Evolutionary conservation across 2,329 filamentous ascomycete species (phyloP), one percentile per base, ranked within the genome.

Genomic region (Curvularia spicifera): DNA sequence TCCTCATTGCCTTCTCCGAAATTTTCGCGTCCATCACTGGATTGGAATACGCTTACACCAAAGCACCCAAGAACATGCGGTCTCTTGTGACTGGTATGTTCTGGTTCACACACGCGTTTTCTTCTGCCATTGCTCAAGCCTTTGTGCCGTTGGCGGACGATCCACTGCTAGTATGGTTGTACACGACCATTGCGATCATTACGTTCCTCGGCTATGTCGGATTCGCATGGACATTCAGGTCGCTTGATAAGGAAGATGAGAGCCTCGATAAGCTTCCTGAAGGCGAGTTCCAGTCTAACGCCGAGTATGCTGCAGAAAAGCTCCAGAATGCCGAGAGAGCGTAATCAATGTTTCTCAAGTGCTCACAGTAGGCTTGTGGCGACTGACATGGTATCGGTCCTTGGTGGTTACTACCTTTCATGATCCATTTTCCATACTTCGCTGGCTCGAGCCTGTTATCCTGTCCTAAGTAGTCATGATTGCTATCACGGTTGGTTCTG

Each of bases 31-130:
- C 84, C 9, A 86, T 90, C 60, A 89, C 88, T 0, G 85, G 85
- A 61, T 81, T 89, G 8, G 88, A 91, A 70, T 90, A 90, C 65
- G 88, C 87, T 6, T 91, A 87, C 75, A 89, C 87, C 65, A 90
- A 91, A 73, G 88, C 88, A 0, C 88, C 89, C 0, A 82, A 83
- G 20, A 85, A 81, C 67, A 89, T 91, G 87, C 69, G 73, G 2
- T 75, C 72, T 2, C 53, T 76, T 26, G 67, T 75, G 6, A 70
- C 65, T 20, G 66, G 63, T 7, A 71, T 76, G 20, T 69, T 68
- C 39, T 72, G 71, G 53, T 74, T 76, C 58, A 73, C 69, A 35
- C 63, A 69, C n/a, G 71, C 70, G 1, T 73, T 76, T 28, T 69
- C 65, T 0, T 67, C 66, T 4, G 67, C 66, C 2, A 60, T 71